These are phyloP conservation scores for Lecanicillium sp. DNA, from an alignment of 2,329 filamentous ascomycete species.

Conservation along the genomic window DNA sequence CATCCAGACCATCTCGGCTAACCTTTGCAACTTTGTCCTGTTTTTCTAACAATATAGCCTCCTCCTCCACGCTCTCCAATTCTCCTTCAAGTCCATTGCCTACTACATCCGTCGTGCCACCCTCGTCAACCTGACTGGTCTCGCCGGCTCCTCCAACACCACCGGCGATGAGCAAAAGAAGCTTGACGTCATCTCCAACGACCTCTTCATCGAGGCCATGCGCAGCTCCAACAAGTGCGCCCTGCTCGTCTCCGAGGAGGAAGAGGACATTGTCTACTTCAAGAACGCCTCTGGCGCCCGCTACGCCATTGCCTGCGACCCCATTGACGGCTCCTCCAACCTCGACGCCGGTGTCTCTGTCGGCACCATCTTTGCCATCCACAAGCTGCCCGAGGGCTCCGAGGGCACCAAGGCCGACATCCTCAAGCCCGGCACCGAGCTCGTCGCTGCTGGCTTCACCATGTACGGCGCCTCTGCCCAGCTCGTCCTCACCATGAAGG, in stretches of 20 bases:
- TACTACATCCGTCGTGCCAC: constrained; percentile 98
- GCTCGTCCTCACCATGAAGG: constrained; percentile 94
- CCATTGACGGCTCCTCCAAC: constrained; percentile 96
- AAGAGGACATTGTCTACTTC: constrained; percentile 88
- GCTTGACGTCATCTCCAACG: constrained; percentile 97
- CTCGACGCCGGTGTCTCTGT: constrained; percentile 96
- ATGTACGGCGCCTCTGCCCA: constrained; percentile 98
- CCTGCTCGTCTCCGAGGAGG: constrained; percentile 93
- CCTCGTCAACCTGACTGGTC: constrained; percentile 88
- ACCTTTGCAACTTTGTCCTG: not conserved
- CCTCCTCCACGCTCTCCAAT: constrained; percentile 94
- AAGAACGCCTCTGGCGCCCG: constrained; percentile 65
- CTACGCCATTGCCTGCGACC: constrained; percentile 94
- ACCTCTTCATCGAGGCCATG: constrained; percentile 96
- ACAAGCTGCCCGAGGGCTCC: constrained; percentile 74
- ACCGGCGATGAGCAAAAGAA: constrained; percentile 99
- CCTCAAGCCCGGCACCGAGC: constrained; percentile 79
- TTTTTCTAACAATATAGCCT: too few relatives aligned
- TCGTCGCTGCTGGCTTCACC: constrained; percentile 94
- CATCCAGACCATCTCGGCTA: not conserved
- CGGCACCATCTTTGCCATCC: constrained; percentile 92
- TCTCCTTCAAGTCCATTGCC: constrained; percentile 98
- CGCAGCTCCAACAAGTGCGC: constrained; percentile 83
- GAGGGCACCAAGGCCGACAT: constrained; percentile 75
- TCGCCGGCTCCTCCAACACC: constrained; percentile 88